phyloP scores from a whole-genome alignment of 164 flowering plant genomes.

The Dillenia turbinata region DNA sequence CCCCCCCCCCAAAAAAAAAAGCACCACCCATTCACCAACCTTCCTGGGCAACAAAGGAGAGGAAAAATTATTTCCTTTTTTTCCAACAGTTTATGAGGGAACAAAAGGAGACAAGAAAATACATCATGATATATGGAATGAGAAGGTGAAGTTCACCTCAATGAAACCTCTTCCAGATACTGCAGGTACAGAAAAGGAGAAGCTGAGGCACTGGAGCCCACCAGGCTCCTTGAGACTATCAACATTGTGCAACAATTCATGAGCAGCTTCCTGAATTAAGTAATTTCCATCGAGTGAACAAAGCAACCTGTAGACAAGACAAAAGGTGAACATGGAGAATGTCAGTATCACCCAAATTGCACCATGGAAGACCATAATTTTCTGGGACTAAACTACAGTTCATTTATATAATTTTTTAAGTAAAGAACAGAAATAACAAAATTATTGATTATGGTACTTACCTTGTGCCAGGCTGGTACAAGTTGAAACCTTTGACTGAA shows the following conservation, averaged over 20 bases:
- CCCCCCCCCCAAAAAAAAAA: too few relatives aligned
- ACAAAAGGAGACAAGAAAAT: too few relatives aligned
- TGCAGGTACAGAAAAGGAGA: slow-evolving; percentile 54
- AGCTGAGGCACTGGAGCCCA: slow-evolving; percentile 47
- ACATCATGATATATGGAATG: background rate
- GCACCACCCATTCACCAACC: too few relatives aligned
- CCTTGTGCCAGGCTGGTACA: slow-evolving; percentile 7
- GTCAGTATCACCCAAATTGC: too few relatives aligned
- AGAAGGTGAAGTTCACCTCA: slow-evolving; percentile 42
- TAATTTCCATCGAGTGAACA: slow-evolving; percentile 73
- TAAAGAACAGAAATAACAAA: too few relatives aligned
- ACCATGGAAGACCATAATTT: background rate
- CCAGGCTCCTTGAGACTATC: slow-evolving; percentile 27
- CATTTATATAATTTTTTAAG: too few relatives aligned
- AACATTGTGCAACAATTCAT: slow-evolving; percentile 30
- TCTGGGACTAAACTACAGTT: slow-evolving; percentile 7
- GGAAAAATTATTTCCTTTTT: too few relatives aligned
- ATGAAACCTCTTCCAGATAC: slow-evolving; percentile 76
- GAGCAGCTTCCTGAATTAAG: slow-evolving; percentile 44
- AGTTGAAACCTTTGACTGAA: slow-evolving; percentile 55
- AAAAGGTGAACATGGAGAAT: background rate
- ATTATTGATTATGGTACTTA: too few relatives aligned
- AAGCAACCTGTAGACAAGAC: slow-evolving; percentile 43
- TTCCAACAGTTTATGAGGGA: too few relatives aligned
- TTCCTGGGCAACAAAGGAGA: background rate